Evolutionary conservation across 768 basidiomycete species (phyloP).

Genomic region (Lentinus tigrinus): DNA sequence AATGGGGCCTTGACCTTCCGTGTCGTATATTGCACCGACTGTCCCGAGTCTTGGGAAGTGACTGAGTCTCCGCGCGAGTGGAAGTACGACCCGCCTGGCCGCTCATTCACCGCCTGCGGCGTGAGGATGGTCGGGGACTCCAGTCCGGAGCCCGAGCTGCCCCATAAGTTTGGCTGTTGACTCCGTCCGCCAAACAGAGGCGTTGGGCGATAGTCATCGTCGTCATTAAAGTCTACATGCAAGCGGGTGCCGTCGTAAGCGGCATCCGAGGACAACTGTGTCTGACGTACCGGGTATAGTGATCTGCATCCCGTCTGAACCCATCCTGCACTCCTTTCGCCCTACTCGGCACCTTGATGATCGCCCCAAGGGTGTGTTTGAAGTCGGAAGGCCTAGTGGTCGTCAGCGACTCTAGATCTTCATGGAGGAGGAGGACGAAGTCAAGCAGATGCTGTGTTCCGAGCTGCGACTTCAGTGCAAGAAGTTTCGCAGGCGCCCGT

Average conservation of each 20-base stretch:
- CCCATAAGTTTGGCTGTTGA: constrained; percentile 35
- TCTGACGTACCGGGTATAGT: constrained; percentile 42
- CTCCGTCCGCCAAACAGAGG: constrained; percentile 71
- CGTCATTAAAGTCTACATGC: constrained; percentile 71
- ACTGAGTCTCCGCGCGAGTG: constrained; percentile 79
- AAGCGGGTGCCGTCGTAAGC: background rate
- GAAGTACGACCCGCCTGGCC: constrained; percentile 62
- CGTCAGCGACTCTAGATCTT: too few species aligned
- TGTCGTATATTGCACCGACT: constrained; percentile 45
- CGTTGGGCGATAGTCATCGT: constrained; percentile 62
- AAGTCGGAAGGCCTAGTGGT: background rate
- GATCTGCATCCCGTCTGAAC: constrained; percentile 43
- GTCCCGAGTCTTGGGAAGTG: constrained; percentile 72
- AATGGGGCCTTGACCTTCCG: constrained; percentile 52
- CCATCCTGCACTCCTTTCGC: constrained; percentile 16
- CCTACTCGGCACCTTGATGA: background rate
- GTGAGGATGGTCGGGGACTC: constrained; percentile 68
- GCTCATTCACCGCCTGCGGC: constrained; percentile 43
- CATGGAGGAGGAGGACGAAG: too few species aligned
- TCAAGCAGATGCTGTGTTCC: background rate
- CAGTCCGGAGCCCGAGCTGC: constrained; percentile 41
- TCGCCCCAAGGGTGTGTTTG: background rate
- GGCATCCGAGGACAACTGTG: background rate
- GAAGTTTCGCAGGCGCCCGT: too few species aligned
- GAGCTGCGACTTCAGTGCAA: too few species aligned